Evolutionary conservation across 1,139 yeast genomes (phyloP).

Genomic region (Kodamaea alishanica): DNA sequence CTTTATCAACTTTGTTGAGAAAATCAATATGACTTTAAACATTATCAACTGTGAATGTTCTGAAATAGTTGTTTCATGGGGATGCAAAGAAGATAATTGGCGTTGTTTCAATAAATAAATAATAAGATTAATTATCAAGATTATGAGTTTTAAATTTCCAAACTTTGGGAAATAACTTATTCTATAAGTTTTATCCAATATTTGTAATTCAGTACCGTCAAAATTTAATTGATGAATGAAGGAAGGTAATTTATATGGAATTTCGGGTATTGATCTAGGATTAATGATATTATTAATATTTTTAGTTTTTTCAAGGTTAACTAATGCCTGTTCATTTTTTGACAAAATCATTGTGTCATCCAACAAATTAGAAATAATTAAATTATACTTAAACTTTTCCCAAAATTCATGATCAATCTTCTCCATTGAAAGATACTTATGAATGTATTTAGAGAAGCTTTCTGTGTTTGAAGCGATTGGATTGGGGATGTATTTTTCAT

Average conservation of each 20-base stretch:
- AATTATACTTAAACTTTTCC: constrained; percentile 43
- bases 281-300: too few relatives aligned
- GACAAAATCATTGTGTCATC: constrained; percentile 44
- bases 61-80: constrained; percentile 5
- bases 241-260: constrained; percentile 3
- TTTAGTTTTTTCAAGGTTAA: constrained; percentile 2
- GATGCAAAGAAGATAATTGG: constrained; percentile 8
- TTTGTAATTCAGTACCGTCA: constrained; percentile 14
- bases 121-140: constrained; percentile 21
- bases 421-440: constrained; percentile 25
- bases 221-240: constrained; percentile 10
- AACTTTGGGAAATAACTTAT: constrained; percentile 10
- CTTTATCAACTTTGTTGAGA: constrained; percentile 30
- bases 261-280: background rate
- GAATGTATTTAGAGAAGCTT: constrained; percentile 26
- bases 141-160: constrained; percentile 10
- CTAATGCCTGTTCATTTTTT: constrained; percentile 38
- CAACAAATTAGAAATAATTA: constrained; percentile 38
- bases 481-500: constrained; percentile 8
- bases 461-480: constrained; percentile 18
- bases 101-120: constrained; percentile 25
- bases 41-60: constrained; percentile 15
- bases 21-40: constrained; percentile 33
- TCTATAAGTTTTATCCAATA: constrained; percentile 10
- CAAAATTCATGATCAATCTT: constrained; percentile 24